phyloP scores from a whole-genome alignment of 805 yeast genomes.

The Candida alai region DNA sequence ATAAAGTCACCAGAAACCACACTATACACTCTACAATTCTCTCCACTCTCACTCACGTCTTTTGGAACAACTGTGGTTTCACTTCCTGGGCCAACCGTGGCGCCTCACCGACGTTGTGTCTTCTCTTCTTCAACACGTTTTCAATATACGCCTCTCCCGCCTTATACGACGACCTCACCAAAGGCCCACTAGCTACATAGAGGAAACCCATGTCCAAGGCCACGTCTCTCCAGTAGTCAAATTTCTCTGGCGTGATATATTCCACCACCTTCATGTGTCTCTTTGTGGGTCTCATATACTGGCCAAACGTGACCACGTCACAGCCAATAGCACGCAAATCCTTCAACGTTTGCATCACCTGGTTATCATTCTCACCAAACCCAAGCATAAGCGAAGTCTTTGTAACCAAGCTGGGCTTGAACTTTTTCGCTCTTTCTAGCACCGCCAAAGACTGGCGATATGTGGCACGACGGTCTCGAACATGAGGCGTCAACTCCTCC shows the following conservation, averaged over 20 bases:
- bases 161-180: constrained; percentile 93
- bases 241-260: constrained; percentile 89
- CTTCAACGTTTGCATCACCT: constrained; percentile 66
- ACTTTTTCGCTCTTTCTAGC: constrained; percentile 72
- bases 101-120: constrained; percentile 45
- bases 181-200: constrained; percentile 96
- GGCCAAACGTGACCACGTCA: constrained; percentile 98
- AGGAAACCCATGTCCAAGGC: constrained; percentile 90
- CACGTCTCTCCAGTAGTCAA: constrained; percentile 84
- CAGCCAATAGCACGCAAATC: constrained; percentile 75
- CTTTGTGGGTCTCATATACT: constrained; percentile 98
- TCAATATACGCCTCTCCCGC: constrained; percentile 98
- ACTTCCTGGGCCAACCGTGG: constrained; percentile 27
- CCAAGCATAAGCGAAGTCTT: constrained; percentile 97
- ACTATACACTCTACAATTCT: no score
- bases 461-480: constrained; percentile 95
- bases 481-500: constrained; percentile 88
- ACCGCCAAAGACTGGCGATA: constrained; percentile 84
- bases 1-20: no score
- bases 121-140: constrained; percentile 79
- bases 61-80: constrained; percentile 11
- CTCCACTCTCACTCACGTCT: not conserved
- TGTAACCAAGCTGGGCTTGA: constrained; percentile 73
- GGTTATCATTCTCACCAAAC: constrained; percentile 93
- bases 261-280: constrained; percentile 98